These are phyloP conservation scores for Paecilomyces sp. DNA, from an alignment of 2,329 filamentous ascomycete species.

Conservation along the genomic window DNA sequence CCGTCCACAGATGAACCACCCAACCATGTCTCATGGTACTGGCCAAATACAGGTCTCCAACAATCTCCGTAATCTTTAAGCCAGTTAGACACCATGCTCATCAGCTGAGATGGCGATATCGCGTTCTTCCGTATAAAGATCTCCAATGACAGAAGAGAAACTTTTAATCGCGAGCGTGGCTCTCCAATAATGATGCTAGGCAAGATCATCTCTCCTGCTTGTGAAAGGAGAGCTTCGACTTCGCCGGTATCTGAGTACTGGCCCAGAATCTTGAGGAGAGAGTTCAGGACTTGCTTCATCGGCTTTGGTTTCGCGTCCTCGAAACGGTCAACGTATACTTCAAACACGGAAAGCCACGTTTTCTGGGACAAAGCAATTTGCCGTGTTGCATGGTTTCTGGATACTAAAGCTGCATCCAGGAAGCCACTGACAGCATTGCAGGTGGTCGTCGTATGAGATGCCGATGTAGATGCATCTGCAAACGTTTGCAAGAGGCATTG, in stretches of 20 bases:
- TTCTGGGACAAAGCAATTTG: constrained; percentile 24
- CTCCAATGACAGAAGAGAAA: constrained; percentile 29
- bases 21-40: constrained; percentile 17
- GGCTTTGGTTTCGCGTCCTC: constrained; percentile 38
- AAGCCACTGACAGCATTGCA: constrained; percentile 40
- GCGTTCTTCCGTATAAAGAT: constrained; percentile 31
- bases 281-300: constrained; percentile 37
- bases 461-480: constrained; percentile 28
- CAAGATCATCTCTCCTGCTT: constrained; percentile 20
- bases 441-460: constrained; percentile 32
- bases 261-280: constrained; percentile 28
- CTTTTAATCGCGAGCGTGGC: constrained; percentile 31
- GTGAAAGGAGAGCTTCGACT: constrained; percentile 14
- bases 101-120: constrained; percentile 22
- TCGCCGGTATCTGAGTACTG: constrained; percentile 17
- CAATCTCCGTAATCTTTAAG: constrained; percentile 20
- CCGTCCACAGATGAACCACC: not conserved
- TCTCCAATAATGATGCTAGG: constrained; percentile 32
- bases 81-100: constrained; percentile 24
- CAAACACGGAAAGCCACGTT: constrained; percentile 34
- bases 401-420: constrained; percentile 29
- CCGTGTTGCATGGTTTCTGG: constrained; percentile 22
- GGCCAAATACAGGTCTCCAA: constrained; percentile 26
- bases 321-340: constrained; percentile 32
- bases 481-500: constrained; percentile 35